These are phyloP conservation scores for Gaeumannomyces sp. DNA, from an alignment of 2,329 filamentous ascomycete genomes.

Conservation along the genomic window DNA sequence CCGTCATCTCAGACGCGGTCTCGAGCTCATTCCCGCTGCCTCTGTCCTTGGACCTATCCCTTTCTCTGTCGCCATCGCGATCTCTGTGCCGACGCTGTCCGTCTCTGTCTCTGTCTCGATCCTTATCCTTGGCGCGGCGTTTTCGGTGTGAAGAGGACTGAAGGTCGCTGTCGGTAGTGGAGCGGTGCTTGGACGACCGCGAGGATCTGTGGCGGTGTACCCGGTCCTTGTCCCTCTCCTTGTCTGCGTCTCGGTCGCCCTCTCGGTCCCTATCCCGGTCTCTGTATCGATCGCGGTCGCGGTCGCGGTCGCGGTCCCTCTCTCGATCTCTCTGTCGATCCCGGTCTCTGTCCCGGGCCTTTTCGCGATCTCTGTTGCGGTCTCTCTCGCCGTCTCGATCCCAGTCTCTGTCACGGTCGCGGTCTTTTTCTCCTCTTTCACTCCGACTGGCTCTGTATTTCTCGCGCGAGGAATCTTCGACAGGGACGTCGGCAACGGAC, in stretches of 20 bases:
- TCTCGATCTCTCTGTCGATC: constrained; percentile 19
- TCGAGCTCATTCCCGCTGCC: constrained; percentile 11
- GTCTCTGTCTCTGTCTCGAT: constrained; percentile 17
- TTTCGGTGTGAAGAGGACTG: constrained; percentile 31
- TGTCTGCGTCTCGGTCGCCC: constrained; percentile 20
- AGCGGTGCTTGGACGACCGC: constrained; percentile 32
- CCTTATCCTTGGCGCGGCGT: constrained; percentile 28
- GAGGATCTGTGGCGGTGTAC: constrained; percentile 34
- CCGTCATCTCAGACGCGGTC: constrained; percentile 12
- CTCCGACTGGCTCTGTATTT: constrained; percentile 22
- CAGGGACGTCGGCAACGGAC: constrained; percentile 27
- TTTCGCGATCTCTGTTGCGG: constrained; percentile 3
- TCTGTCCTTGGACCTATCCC: constrained; percentile 1
- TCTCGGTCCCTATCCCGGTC: constrained; percentile 21
- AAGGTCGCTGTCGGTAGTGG: constrained; percentile 32
- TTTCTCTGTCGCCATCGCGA: constrained; percentile 11
- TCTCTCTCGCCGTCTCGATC: constrained; percentile 16
- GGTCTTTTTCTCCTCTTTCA: constrained; percentile 20
- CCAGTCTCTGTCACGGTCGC: constrained; percentile 25
- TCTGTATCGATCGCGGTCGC: constrained; percentile 13
- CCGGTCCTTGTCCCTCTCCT: constrained; percentile 25
- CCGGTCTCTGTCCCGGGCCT: constrained; percentile 25
- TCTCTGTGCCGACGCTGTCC: constrained; percentile 3
- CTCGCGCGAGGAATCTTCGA: constrained; percentile 31
- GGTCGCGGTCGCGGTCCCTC: constrained; percentile 13